Conservation (phyloP, 345 rosid genomes). For the Boechera retrofracta region DNA sequence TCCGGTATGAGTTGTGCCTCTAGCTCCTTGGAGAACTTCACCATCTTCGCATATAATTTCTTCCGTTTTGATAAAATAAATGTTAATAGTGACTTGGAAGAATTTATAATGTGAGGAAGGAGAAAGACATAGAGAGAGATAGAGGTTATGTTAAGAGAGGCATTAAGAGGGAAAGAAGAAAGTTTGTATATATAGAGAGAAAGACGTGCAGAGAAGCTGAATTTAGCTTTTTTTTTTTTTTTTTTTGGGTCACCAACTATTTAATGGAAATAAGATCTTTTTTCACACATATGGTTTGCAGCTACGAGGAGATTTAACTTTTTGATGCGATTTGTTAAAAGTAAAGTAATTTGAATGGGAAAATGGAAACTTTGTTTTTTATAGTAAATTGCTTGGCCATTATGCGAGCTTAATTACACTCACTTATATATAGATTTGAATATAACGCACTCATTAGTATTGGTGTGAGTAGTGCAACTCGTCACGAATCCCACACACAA, state of each 20-base stretch:
- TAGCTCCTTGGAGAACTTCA: slow-evolving; percentile 95
- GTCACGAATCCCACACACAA: slow-evolving; percentile 45
- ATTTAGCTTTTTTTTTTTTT: slow-evolving; percentile 2
- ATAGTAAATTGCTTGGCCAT: slow-evolving; percentile 36
- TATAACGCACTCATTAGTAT: slow-evolving; percentile 44
- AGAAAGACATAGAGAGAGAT: slow-evolving; percentile 24
- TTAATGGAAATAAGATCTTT: slow-evolving; percentile 25
- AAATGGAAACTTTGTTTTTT: slow-evolving; percentile 8
- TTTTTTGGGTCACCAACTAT: slow-evolving; percentile 16
- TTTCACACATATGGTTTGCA: slow-evolving; percentile 42
- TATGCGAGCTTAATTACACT: slow-evolving; percentile 43
- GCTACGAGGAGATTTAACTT: slow-evolving; percentile 38
- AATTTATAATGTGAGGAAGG: slow-evolving; percentile 10
- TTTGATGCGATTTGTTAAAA: slow-evolving; percentile 16
- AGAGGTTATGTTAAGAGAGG: slow-evolving; percentile 42
- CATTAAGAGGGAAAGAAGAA: slow-evolving; percentile 40
- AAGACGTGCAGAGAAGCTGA: slow-evolving; percentile 49
- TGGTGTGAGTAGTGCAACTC: slow-evolving; percentile 45
- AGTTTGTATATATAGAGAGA: slow-evolving; percentile 51
- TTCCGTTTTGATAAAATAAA: slow-evolving; percentile 37
- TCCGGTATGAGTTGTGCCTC: slow-evolving; percentile 98
- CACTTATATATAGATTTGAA: slow-evolving; percentile 27
- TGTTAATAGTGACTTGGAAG: slow-evolving; percentile 10
- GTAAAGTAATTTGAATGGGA: slow-evolving; percentile 16
- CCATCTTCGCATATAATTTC: slow-evolving; percentile 56